Evolutionary conservation across 2,329 filamentous ascomycete species (phyloP).

Genomic region (Aspergillus amoenus): DNA sequence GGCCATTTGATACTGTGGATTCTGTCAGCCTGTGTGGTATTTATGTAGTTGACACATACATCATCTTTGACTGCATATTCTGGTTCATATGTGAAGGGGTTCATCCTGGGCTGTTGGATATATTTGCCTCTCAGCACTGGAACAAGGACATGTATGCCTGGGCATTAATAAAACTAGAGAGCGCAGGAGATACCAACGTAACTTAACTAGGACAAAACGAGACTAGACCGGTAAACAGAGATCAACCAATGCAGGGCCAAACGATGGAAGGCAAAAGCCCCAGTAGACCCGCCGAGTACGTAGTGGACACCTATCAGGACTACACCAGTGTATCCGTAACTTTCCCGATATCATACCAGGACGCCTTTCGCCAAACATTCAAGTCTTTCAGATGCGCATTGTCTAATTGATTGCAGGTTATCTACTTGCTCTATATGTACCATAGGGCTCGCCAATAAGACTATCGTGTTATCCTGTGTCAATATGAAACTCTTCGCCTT

Average conservation of each 20-base stretch:
- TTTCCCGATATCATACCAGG: neutral
- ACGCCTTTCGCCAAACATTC: neutral
- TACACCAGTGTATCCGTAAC: neutral
- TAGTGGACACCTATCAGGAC: constrained; percentile 10
- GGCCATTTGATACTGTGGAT: constrained; percentile 43
- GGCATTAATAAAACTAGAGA: neutral
- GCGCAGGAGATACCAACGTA: neutral
- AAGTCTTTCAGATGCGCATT: neutral
- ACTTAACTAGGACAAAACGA: neutral
- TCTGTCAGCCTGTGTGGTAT: constrained; percentile 2
- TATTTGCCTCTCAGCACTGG: neutral
- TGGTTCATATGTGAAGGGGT: constrained; percentile 1
- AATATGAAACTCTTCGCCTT: constrained; percentile 36
- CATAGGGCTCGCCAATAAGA: neutral
- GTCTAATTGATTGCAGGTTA: constrained; percentile 1
- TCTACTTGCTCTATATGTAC: neutral
- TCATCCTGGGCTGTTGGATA: constrained; percentile 1
- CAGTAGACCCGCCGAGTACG: constrained; percentile 3
- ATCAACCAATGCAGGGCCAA: neutral
- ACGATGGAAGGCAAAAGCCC: neutral
- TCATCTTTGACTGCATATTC: constrained; percentile 24
- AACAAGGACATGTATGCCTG: neutral
- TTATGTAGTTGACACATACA: constrained; percentile 9
- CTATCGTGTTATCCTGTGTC: constrained; percentile 7
- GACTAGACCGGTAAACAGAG: neutral